phyloP scores from a whole-genome alignment of 2,329 filamentous ascomycete species.

The Colletotrichum tanaceti region DNA sequence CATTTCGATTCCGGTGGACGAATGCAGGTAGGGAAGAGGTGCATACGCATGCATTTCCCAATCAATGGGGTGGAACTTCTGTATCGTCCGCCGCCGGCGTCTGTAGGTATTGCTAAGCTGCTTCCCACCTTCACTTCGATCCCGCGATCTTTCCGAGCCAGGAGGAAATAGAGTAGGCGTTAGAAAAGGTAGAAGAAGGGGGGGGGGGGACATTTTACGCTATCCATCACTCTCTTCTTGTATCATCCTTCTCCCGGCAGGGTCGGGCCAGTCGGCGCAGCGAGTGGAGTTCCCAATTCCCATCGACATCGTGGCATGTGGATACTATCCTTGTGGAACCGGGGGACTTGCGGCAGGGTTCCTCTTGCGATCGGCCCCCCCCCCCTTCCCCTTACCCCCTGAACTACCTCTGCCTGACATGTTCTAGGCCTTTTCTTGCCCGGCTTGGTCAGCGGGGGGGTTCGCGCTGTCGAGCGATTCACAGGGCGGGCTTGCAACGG shows the following conservation, averaged over 20 bases:
- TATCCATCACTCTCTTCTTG: neutral
- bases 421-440: slow-evolving; percentile 7
- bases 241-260: neutral
- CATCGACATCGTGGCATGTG: neutral
- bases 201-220: neutral
- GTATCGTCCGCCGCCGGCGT: neutral
- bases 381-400: neutral
- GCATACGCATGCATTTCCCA: neutral
- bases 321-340: neutral
- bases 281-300: neutral
- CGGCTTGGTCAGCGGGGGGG: neutral
- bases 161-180: neutral
- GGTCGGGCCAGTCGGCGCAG: slow-evolving; percentile 20
- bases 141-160: neutral
- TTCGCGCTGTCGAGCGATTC: neutral
- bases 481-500: too few species aligned
- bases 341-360: slow-evolving; percentile 30
- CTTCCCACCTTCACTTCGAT: neutral
- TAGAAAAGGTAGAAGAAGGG: neutral
- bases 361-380: slow-evolving; percentile 1
- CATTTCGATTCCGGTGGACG: slow-evolving; percentile 4
- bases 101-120: neutral
- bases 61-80: neutral
- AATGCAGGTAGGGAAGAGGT: slow-evolving; percentile 6
- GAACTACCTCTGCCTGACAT: neutral